phyloP scores from a whole-genome alignment of 495 filamentous ascomycete species.

The Sabuloglossum arenarium region DNA sequence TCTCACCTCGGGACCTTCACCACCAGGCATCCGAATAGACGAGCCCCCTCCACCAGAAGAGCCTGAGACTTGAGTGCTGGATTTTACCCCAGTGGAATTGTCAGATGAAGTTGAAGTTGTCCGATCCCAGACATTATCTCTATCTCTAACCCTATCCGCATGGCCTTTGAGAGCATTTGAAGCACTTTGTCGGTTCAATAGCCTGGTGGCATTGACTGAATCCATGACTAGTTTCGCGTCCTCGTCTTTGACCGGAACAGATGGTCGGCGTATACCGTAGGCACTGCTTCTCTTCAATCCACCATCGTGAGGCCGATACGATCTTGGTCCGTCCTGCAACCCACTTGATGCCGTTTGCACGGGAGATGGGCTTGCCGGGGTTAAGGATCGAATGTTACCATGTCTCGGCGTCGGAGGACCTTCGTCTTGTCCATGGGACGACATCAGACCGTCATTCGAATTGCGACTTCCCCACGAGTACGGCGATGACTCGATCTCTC shows the following conservation, averaged over 20 bases:
- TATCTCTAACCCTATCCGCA: conserved; percentile 12
- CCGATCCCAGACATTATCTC: conserved; percentile 14
- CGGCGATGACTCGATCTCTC: conserved; percentile 20
- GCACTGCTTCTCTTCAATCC: conserved; percentile 27
- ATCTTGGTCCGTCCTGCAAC: background rate
- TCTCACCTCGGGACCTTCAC: background rate
- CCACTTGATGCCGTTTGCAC: background rate
- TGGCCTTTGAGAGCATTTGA: conserved; percentile 4
- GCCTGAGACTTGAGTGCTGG: background rate
- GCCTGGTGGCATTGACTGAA: conserved; percentile 29
- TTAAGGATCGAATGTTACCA: background rate
- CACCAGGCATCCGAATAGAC: background rate
- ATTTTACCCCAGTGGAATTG: conserved; percentile 9
- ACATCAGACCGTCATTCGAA: conserved; percentile 40
- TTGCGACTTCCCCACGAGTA: conserved; percentile 49
- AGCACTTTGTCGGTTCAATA: conserved; percentile 7
- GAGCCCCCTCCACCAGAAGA: conserved; percentile 8
- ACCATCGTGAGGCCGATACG: conserved; percentile 14
- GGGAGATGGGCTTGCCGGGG: background rate
- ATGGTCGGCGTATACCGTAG: conserved; percentile 24
- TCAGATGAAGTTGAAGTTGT: conserved; percentile 12
- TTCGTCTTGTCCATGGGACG: conserved; percentile 12
- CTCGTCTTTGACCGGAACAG: conserved; percentile 35
- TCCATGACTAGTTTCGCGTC: conserved; percentile 46
- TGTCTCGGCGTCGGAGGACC: background rate